Evolutionary conservation across 2,329 filamentous ascomycete species (phyloP), one percentile per base, ranked within the genome.

Genomic region (Ceratocystis ficicola): DNA sequence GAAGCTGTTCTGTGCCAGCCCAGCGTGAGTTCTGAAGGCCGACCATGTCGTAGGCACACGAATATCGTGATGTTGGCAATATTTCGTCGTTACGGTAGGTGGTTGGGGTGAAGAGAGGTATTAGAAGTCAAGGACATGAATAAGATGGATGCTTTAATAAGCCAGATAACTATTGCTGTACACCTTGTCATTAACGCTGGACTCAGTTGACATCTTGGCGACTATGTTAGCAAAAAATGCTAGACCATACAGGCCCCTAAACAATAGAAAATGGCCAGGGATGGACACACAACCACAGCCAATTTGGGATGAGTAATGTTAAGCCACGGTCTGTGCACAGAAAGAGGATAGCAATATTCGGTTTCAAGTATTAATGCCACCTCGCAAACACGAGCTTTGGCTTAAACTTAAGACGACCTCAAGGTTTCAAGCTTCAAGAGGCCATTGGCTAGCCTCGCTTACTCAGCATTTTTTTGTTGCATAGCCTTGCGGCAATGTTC

Each of bases 11-110:
- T 3, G 59, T 36, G 30, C 44, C 20, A 28, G 62, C 62, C 59
- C 62, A 68, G 15, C 44, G 61, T 12, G 59, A 65, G 44, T 52
- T 62, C 20, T 48, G 60, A 60, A 68, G 65, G n/a, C 62, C 65
- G 15, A 20, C 44, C 65, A 68, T 67, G 46, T 25, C 17, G 22
- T 17, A 15, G 12, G 25, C 48, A 15, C 48, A 2, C 10, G 15
- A 25, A 5, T 52, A 10, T 25, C 25, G 48, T 52, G 48, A 12
- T 52, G 15, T 28, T 28, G 10, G 22, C 15, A 15, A 15, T 52
- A 41, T 41, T 41, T 15, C 12, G 36, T 41, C 15, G 4, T 15
- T 41, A 15, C 10, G 3, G 36, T 41, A 41, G 12, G 20, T 52
- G 10, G 8, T 15, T 52, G 10, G 10, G 28, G 48, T 7, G 3